phyloP scores from a whole-genome alignment of 2,329 filamentous ascomycete genomes.

The Dactylellina leptospora region DNA sequence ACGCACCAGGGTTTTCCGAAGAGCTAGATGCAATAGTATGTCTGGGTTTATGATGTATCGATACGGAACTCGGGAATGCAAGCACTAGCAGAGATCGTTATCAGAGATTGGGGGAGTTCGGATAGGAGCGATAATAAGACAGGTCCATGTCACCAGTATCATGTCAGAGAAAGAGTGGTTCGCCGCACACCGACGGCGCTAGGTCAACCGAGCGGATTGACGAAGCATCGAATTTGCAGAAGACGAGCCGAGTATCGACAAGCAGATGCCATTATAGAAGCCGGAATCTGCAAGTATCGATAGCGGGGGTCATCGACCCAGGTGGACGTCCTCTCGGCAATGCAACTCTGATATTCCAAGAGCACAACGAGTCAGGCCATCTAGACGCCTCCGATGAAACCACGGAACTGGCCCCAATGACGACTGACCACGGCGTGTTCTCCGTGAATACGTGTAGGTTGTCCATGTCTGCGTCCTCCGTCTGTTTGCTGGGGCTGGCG shows the following conservation, averaged over 20 bases:
- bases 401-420: no score
- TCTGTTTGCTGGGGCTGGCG: slow-evolving; percentile 23
- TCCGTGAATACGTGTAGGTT: neutral
- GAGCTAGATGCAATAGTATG: neutral
- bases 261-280: slow-evolving; percentile 2
- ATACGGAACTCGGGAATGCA: no score
- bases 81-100: neutral
- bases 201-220: neutral
- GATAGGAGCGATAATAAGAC: neutral
- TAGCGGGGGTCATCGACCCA: neutral
- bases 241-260: slow-evolving; percentile 1
- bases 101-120: neutral
- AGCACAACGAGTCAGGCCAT: neutral
- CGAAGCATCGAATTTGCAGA: neutral
- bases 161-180: neutral
- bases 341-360: no score
- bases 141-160: slow-evolving; percentile 1
- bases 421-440: no score
- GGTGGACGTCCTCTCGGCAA: no score
- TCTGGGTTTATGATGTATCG: no score
- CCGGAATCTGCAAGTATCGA: neutral
- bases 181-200: neutral
- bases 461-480: neutral
- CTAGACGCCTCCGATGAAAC: no score
- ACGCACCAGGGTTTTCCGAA: slow-evolving; percentile 21